Base-by-base conservation (phyloP, 2,329 filamentous ascomycete species). In the Acrocalymma vagum region DNA sequence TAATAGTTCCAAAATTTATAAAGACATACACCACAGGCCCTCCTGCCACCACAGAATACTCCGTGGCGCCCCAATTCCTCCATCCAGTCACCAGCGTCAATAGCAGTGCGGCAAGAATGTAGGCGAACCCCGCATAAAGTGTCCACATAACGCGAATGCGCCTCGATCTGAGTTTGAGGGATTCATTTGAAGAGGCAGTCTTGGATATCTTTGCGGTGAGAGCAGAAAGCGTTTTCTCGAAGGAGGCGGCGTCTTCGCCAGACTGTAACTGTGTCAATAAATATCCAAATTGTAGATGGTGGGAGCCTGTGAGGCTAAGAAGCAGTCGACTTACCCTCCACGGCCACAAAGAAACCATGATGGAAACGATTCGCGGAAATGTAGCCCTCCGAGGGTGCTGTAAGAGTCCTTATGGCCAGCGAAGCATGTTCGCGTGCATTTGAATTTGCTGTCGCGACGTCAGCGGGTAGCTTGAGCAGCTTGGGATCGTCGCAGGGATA, bases 121-220 rank as follows among this genome's bases (percentile, higher is more conserved):
- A 99, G 34, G 87, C 89, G 60, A 99, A 93, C 40, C 85, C 85
- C 3, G 92, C 85, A 68, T 97, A 99, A 10, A 99, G 81, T 0
- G 91, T 96, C 83, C 86, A 91, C 39, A 97, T 81, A 24, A 90
- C 89, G 56, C 88, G 93, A 59, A 87, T 81, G 43, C 92, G 87
- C 42, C 93, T 84, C 33, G 88, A 84, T 47, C 81, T 82, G 55
- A 86, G 80, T 30, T 90, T 84, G 25, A 87, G 79, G 27, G 77
- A 78, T 61, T 96, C 91, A 53, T 96, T 85, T 35, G 80, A 83
- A 27, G 85, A 75, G 58, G 87, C 87, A 3, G 86, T 84, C 50
- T 84, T 81, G 26, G 86, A 79, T 69, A 99, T 96, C 73, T 94
- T 96, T 36, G 78, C 77, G 9, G 92, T 88, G 29, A 99, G 82